phyloP scores from a whole-genome alignment of 305 asterid species.

The Striga hermonthica region DNA sequence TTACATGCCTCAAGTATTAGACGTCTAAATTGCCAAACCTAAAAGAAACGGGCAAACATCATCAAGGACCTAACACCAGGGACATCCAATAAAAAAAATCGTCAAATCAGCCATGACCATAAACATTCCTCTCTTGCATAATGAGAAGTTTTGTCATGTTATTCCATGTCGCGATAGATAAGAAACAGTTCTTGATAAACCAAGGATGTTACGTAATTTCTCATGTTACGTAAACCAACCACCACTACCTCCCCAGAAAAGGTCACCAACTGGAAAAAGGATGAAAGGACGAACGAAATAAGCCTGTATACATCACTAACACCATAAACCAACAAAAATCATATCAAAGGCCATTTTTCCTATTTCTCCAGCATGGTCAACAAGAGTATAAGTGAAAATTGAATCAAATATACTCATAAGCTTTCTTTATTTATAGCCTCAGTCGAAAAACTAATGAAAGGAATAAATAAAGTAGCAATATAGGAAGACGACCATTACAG shows the following conservation, averaged over 20 bases:
- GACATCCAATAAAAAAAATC: constrained; percentile 21
- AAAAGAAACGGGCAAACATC: constrained; percentile 24
- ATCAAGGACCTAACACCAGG: constrained; percentile 16
- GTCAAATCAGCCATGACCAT: constrained; percentile 9
- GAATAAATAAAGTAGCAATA: not conserved
- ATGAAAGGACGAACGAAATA: not conserved
- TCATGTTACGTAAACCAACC: too few species aligned
- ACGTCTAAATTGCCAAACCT: constrained; percentile 98
- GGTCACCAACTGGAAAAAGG: not conserved
- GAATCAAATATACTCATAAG: not conserved
- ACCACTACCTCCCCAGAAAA: not conserved
- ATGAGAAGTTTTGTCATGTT: too few species aligned
- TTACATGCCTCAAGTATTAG: constrained; percentile 64
- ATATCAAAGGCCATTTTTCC: not conserved
- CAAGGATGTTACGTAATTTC: constrained; percentile 2
- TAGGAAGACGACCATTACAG: constrained; percentile 38
- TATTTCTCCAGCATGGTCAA: not conserved
- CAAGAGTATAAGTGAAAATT: not conserved
- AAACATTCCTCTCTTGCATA: not conserved
- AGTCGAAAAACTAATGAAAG: not conserved
- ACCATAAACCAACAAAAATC: not conserved
- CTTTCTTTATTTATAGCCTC: not conserved
- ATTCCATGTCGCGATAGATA: too few species aligned
- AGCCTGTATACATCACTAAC: not conserved
- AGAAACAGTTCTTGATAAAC: not conserved